Conservation (phyloP, 1,139 yeast species). For the Sugiyamaella novakii region DNA sequence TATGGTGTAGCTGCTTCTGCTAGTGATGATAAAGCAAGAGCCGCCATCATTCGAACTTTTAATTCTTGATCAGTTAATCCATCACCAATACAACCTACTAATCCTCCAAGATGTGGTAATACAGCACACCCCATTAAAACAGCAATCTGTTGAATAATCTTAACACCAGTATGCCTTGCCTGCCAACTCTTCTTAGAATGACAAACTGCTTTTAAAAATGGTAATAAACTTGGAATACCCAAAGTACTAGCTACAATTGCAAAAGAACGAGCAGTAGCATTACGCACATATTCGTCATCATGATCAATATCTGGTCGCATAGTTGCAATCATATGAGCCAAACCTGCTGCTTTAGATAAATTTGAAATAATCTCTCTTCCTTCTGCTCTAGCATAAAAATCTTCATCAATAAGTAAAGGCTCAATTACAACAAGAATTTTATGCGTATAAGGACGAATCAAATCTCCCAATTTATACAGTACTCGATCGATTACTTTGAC, state of each 20-base stretch:
- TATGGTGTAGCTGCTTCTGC: slow-evolving; percentile 90
- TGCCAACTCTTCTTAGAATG: slow-evolving; percentile 79
- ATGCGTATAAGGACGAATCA: slow-evolving; percentile 72
- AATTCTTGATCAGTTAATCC: slow-evolving; percentile 72
- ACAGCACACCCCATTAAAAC: slow-evolving; percentile 70
- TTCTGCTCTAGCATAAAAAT: slow-evolving; percentile 68
- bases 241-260: slow-evolving; percentile 84
- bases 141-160: slow-evolving; percentile 76
- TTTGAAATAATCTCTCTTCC: slow-evolving; percentile 79
- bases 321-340: slow-evolving; percentile 73
- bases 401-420: slow-evolving; percentile 82
- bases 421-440: slow-evolving; percentile 72
- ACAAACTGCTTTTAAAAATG: slow-evolving; percentile 82
- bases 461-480: slow-evolving; percentile 62
- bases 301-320: slow-evolving; percentile 83
- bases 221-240: slow-evolving; percentile 71
- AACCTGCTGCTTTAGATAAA: slow-evolving; percentile 78
- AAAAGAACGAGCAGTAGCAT: slow-evolving; percentile 73
- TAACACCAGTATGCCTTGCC: slow-evolving; percentile 86
- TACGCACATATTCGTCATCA: slow-evolving; percentile 79
- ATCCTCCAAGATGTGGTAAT: slow-evolving; percentile 68
- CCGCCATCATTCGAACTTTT: slow-evolving; percentile 69
- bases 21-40: slow-evolving; percentile 67
- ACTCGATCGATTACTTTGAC: slow-evolving; percentile 76
- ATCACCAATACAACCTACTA: slow-evolving; percentile 62